phyloP scores from a whole-genome alignment of 495 filamentous ascomycete species.

The Entonaema liquescens region DNA sequence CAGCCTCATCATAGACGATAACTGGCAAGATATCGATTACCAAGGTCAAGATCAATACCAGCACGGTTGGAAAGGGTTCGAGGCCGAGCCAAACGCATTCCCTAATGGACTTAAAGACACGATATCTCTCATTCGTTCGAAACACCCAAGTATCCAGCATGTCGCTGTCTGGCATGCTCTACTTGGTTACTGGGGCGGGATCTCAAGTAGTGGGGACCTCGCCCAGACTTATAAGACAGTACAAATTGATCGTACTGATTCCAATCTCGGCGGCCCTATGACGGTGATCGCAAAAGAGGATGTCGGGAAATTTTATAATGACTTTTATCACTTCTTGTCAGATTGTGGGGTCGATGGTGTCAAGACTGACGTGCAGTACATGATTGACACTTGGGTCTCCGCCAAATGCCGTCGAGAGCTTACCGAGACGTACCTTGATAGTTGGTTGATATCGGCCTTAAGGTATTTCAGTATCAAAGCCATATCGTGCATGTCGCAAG shows the following conservation, averaged over 20 bases:
- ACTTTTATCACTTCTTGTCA: conserved; percentile 86
- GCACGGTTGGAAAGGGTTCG: conserved; percentile 73
- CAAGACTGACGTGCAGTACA: conserved; percentile 91
- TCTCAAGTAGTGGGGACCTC: conserved; percentile 75
- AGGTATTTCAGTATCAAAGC: conserved; percentile 78
- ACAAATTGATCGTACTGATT: conserved; percentile 62
- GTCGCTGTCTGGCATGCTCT: conserved; percentile 95
- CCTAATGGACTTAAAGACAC: conserved; percentile 78
- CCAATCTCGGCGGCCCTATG: conserved; percentile 68
- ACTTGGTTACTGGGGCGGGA: conserved; percentile 95
- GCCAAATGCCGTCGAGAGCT: conserved; percentile 73
- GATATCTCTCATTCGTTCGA: conserved; percentile 70
- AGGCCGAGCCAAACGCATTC: conserved; percentile 83
- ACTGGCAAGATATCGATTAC: conserved; percentile 85
- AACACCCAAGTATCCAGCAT: conserved; percentile 78
- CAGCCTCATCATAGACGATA: conserved; percentile 93
- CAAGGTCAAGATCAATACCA: conserved; percentile 56
- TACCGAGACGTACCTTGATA: conserved; percentile 80
- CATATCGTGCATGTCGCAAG: conserved; percentile 93
- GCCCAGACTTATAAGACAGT: conserved; percentile 81
- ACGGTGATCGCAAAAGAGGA: conserved; percentile 78
- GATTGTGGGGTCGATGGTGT: conserved; percentile 77
- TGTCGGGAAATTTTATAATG: conserved; percentile 78
- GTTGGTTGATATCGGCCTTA: conserved; percentile 80
- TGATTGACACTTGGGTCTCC: conserved; percentile 76